Base-by-base conservation (phyloP, 768 basidiomycete genomes). In the Hygrophoropsis aurantiaca region DNA sequence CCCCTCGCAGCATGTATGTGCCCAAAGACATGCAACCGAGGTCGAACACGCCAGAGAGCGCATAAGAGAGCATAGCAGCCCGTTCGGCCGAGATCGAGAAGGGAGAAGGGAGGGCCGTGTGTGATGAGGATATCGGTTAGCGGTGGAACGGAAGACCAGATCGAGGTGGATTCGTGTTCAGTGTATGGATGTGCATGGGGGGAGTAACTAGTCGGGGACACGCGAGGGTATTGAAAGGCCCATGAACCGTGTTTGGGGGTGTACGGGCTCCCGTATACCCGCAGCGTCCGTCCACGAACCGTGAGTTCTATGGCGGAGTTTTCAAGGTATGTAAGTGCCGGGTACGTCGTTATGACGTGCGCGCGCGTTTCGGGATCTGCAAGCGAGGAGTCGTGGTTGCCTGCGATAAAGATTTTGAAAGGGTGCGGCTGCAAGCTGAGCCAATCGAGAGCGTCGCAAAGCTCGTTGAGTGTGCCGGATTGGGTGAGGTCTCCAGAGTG, bases 371-470 rank as follows among this genome's bases (percentile, higher is more conserved):
- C 52, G 5, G 51, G 41, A 13, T 52, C 53, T 2, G 52, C 51
- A 32, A 74, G 64, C 10, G 47, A 42, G 2, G 24, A n/a, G 40
- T 75, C 74, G 55, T 74, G 75, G 48, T 77, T 75, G 2, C 75
- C 75, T 7, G 67, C 75, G 26, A 75, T 67, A 49, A 73, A 64
- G 16, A 75, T 30, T 42, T 75, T 77, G 58, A 70, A 44, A 0
- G 54, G 61, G 42, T 77, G 69, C 20, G 72, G 64, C 20, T 66
- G 67, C 11, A 40, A 46, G 45, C 33, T 54, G 7, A 66, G 54
- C 70, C 68, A 70, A n/a, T n/a, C n/a, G n/a, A n/a, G n/a, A n/a
- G n/a, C n/a, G n/a, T n/a, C n/a, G n/a, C n/a, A n/a, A n/a, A n/a
- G n/a, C n/a, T 74, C 67, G 21, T 50, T n/a, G 10, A 42, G 39